phyloP scores from a whole-genome alignment of 768 basidiomycete species.

The Daedaleopsis nitida region DNA sequence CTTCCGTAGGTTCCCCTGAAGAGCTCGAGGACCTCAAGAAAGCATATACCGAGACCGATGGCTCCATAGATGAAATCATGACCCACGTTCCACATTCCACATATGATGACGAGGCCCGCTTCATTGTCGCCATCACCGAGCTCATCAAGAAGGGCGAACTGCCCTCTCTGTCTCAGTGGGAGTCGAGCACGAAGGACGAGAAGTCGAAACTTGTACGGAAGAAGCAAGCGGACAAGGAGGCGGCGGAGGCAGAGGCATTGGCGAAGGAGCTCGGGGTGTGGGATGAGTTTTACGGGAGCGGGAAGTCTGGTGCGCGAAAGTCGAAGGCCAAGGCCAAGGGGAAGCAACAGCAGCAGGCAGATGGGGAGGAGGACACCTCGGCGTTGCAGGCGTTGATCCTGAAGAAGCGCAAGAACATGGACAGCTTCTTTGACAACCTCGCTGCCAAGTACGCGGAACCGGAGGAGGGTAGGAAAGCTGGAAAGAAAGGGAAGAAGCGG shows the following conservation, averaged over 20 bases:
- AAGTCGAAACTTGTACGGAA: slow-evolving; percentile 73
- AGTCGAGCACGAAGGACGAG: slow-evolving; percentile 71
- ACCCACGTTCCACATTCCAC: slow-evolving; percentile 84
- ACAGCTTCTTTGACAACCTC: slow-evolving; percentile 73
- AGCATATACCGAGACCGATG: slow-evolving; percentile 72
- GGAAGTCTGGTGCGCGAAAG: slow-evolving; percentile 63
- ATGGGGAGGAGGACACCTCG: slow-evolving; percentile 59
- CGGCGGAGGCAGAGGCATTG: slow-evolving; percentile 77
- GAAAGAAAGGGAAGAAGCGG: slow-evolving; percentile 52
- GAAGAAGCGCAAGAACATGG: slow-evolving; percentile 70
- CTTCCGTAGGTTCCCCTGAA: slow-evolving; percentile 72
- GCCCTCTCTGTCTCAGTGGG: slow-evolving; percentile 61
- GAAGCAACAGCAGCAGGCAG: slow-evolving; percentile 29
- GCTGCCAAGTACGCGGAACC: slow-evolving; percentile 72
- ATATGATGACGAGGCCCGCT: slow-evolving; percentile 82
- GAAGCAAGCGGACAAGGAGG: slow-evolving; percentile 78
- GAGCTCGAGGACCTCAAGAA: slow-evolving; percentile 77
- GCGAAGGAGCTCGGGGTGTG: slow-evolving; percentile 91
- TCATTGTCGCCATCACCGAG: slow-evolving; percentile 66
- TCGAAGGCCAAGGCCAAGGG: slow-evolving; percentile 54
- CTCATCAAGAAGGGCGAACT: slow-evolving; percentile 68
- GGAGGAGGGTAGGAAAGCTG: slow-evolving; percentile 41
- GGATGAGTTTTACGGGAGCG: slow-evolving; percentile 90
- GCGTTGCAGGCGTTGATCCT: slow-evolving; percentile 80
- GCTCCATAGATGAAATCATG: slow-evolving; percentile 83